Evolutionary conservation across 2,329 filamentous ascomycete genomes (phyloP), one percentile per base, ranked within the genome.

Genomic region (Bipolaris zeicola): DNA sequence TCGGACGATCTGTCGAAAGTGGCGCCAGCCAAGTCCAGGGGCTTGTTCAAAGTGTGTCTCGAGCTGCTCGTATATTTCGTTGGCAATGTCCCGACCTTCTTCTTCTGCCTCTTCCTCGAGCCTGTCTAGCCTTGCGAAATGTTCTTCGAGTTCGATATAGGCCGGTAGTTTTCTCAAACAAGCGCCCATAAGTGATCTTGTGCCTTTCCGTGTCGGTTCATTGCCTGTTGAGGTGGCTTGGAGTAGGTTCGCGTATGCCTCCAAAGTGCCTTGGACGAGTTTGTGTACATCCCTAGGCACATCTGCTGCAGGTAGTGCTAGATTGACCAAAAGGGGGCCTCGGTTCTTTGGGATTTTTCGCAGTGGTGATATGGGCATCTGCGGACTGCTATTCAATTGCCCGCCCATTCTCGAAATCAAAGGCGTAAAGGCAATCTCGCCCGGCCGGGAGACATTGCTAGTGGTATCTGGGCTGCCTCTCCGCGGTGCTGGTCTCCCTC

Each of bases 161-260:
- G 66, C 66, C 0, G 79, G 77, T 11, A 81, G 66, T 46, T 72
- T 71, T 11, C 71, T 69, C 28, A 81, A 58, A 50, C 79, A 80
- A 3, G 71, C 71, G 6, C 62, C 61, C 54, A 77, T 66, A 6
- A 81, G 65, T 2, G 77, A 77, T 10, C 73, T 60, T 3, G 76
- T 67, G 16, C 78, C 78, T 6, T 57, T 65, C 45, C 70, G 63
- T 33, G 53, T 67, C 49, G 65, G 68, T 31, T 65, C 61, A 4
- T 56, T 57, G 4, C 55, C 58, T 31, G 33, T 43, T 14, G 52
- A 60, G 8, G 70, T 77, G 20, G 73, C 67, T 48, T 70, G 60
- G n/a, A 76, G 59, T n/a, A 76, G 61, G n/a, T 74, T 71, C 10
- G 67, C 67, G 39, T 74, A 75, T 7, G 70, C 71, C 49, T 74